Evolutionary conservation across 192 early-diverging fungal genomes (phyloP).

Genomic region (Obelidium mucronatum): DNA sequence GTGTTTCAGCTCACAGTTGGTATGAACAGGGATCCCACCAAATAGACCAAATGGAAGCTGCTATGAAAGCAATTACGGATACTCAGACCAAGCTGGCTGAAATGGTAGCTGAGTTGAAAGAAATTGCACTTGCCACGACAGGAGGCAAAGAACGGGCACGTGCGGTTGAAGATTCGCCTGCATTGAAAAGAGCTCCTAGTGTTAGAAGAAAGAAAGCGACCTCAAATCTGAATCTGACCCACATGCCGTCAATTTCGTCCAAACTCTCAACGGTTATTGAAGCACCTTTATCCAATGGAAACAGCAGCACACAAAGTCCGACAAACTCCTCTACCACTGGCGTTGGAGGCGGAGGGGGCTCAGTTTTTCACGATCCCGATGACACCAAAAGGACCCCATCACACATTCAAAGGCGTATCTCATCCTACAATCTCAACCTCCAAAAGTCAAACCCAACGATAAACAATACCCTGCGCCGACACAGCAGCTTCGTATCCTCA

Average conservation of each 20-base stretch:
- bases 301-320: too few relatives aligned
- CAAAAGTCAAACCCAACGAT: not conserved
- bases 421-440: not conserved
- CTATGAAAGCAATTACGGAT: not conserved
- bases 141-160: too few relatives aligned
- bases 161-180: too few relatives aligned
- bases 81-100: conserved; percentile 14
- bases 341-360: too few relatives aligned
- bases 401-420: not conserved
- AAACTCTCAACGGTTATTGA: too few relatives aligned
- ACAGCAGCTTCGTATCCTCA: not conserved
- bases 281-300: too few relatives aligned
- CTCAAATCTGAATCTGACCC: too few relatives aligned
- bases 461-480: conserved; percentile 9
- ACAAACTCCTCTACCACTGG: too few relatives aligned
- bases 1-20: not conserved
- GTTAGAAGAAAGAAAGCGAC: too few relatives aligned
- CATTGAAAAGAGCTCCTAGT: too few relatives aligned
- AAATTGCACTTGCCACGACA: conserved; percentile 9
- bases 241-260: too few relatives aligned
- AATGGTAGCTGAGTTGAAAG: conserved; percentile 1
- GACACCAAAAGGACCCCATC: not conserved
- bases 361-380: not conserved
- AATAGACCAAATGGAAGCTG: conserved; percentile 6
- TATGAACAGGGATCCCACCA: not conserved